Conservation (phyloP, 2,329 filamentous ascomycete genomes). For the Arachnomyces sp. region DNA sequence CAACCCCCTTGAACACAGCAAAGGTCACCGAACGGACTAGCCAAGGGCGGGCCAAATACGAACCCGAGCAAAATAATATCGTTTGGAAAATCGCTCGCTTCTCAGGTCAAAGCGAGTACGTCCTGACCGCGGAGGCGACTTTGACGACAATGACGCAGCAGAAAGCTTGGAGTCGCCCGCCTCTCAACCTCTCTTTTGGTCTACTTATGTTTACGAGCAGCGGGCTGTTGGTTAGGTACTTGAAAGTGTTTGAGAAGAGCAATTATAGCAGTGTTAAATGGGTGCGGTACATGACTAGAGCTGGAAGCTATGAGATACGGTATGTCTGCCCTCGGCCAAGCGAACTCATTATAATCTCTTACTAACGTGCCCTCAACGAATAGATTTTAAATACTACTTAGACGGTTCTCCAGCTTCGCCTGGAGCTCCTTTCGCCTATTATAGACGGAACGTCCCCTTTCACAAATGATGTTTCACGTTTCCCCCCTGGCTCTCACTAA, state of each 20-base stretch:
- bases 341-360: no score
- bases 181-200: slow-evolving; percentile 83
- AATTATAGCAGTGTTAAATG: slow-evolving; percentile 99
- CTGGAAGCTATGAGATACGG: slow-evolving; percentile 95
- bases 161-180: slow-evolving; percentile 91
- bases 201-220: slow-evolving; percentile 97
- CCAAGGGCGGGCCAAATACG: slow-evolving; percentile 96
- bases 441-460: slow-evolving; percentile 8
- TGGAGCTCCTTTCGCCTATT: no score
- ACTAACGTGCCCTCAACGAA: no score
- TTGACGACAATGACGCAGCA: slow-evolving; percentile 97
- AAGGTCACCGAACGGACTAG: slow-evolving; percentile 86
- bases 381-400: no score
- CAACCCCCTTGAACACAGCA: slow-evolving; percentile 92
- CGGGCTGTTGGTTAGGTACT: slow-evolving; percentile 80
- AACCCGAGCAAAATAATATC: slow-evolving; percentile 95
- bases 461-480: no score
- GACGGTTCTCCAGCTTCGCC: no score
- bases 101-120: slow-evolving; percentile 93
- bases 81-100: slow-evolving; percentile 99
- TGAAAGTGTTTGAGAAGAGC: slow-evolving; percentile 99
- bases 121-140: slow-evolving; percentile 85
- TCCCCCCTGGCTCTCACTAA: no score
- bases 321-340: slow-evolving; percentile 29
- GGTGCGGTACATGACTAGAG: slow-evolving; percentile 98